Base-by-base conservation (phyloP, 345 rosid genomes). In the Corchorus olitorius region DNA sequence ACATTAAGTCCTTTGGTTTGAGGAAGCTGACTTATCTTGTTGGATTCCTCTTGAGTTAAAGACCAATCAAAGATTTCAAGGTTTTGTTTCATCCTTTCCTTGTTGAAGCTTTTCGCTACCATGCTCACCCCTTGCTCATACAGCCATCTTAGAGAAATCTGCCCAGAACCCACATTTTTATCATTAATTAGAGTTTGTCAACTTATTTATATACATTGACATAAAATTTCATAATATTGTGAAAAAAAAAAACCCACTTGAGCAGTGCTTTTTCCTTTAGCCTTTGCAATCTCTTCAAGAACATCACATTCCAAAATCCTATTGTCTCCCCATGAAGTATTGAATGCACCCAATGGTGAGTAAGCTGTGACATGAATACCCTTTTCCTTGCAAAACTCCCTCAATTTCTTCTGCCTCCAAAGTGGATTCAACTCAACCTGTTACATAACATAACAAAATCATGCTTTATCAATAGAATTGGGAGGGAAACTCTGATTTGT, bases 351-450 rank as follows among this genome's bases (percentile, higher is more conserved):
- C 64, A 94, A 76, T 65, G 87, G 86, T 2, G 94, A 87, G 60
- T 87, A 91, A 58, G 94, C 94, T 6, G 87, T 78, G 65, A 91
- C 59, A 43, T 73, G 74, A 15, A 94, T 78, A 9, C 87, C 89
- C 4, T 88, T 87, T 5, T 58, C 81, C 69, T 85, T 76, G 72
- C 93, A 92, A 82, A 92, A 83, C 55, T 92, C 90, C 72, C 81
- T 89, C 27, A 88, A 77, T 67, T 83, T 85, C 77, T 78, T 87
- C 71, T 92, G 98, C 80, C 89, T 92, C 96, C 96, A 92, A 7
- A 89, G 65, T 64, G 98, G 98, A 84, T 89, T 92, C 74, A 92
- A 76, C 83, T 94, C 97, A 81, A 94, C 71, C 71, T 66, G 7
- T 14, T 3, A 27, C 10, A 22, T 15, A 16, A 3, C 20, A 49